Evolutionary conservation across 306 rosid species (phyloP), one percentile per base, ranked within the genome.

Genomic region (Cicer judaicum): DNA sequence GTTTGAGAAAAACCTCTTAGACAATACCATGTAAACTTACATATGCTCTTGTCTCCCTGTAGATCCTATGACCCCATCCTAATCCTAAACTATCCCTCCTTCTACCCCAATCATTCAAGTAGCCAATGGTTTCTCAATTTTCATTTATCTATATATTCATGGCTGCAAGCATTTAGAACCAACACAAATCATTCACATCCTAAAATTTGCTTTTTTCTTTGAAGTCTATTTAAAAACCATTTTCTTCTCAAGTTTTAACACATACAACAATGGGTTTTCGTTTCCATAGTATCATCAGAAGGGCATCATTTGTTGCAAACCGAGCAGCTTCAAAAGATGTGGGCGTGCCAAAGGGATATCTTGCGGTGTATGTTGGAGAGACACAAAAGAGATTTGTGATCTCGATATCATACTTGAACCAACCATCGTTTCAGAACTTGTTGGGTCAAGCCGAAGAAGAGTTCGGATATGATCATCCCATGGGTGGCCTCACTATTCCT

Each of bases 331-430:
- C 81, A 62, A 78, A 42, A 60, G 8, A 8, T 0, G 46, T 24
- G 8, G 81, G 75, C 16, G 63, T 80, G 12, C 85, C 87, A 69
- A 89, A 83, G 77, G 91, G 91, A 7, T 79, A 64, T 21, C 73
- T 87, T 40, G 81, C 84, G 7, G 86, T 83, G 3, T 89, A 87
- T 56, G 91, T 75, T 41, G 88, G 88, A 72, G 83, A 85, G 64
- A 40, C 84, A 63, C 71, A 34, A 73, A 82, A 64, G 78, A 64
- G 86, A 9, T 75, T 56, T 11, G 57, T 83, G 12, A 81, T 83
- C 63, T 88, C 88, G 0, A 2, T 81, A 16, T 75, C 80, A 18
- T 75, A 75, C 54, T 75, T 80, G 68, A 84, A 70, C 49, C 72
- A 78, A 43, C 73, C 81, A 15, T 10, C 63, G 3, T 85, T 85